These are phyloP conservation scores for Lactarius vividus DNA, from an alignment of 768 basidiomycete genomes.

Conservation along the genomic window DNA sequence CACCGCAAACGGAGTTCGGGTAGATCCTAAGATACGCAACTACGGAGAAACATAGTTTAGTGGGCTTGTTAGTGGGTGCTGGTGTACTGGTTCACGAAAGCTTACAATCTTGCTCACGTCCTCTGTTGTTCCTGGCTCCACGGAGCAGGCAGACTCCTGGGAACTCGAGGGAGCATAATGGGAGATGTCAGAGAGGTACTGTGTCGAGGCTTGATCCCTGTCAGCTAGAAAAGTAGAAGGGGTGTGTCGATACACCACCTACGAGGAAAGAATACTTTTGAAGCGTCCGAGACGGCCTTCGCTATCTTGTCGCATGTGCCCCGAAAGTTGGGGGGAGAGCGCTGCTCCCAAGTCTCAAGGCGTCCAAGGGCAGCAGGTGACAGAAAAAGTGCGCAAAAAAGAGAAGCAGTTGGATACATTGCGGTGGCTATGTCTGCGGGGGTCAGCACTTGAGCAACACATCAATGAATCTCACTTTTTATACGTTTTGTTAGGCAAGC, in stretches of 20 bases:
- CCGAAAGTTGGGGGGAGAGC: background rate
- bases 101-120: slow-evolving; percentile 27
- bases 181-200: slow-evolving; percentile 17
- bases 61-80: too few species aligned
- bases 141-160: slow-evolving; percentile 24
- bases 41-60: background rate
- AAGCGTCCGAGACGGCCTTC: background rate
- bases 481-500: background rate
- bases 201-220: slow-evolving; percentile 2
- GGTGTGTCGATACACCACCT: background rate
- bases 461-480: background rate
- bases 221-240: background rate
- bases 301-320: background rate
- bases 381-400: background rate
- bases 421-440: background rate
- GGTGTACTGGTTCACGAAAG: background rate
- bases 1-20: slow-evolving; percentile 25
- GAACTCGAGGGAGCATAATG: slow-evolving; percentile 23
- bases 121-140: slow-evolving; percentile 27
- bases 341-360: background rate
- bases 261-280: slow-evolving; percentile 6
- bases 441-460: background rate
- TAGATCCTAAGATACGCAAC: slow-evolving; percentile 14
- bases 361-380: background rate
- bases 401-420: background rate